A percentile compares a stretch with the other conserved stretches of the same genome.
These are phyloP conservation scores for Thelonectria blattea DNA, from an alignment of 2,329 filamentous ascomycete species.

Conservation along the genomic window DNA sequence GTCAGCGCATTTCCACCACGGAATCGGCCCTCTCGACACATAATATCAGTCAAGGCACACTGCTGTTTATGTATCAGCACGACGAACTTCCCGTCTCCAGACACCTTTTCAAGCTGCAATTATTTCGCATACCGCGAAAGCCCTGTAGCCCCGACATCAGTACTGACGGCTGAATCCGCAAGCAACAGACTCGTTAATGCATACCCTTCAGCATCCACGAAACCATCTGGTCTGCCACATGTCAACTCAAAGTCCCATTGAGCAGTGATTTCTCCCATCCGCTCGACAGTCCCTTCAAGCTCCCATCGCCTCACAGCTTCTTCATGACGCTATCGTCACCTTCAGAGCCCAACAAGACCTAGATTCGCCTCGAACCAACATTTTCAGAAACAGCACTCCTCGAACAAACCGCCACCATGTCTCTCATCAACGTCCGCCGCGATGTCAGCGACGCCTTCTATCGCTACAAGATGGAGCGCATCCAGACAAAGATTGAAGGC, in stretches of 20 bases:
- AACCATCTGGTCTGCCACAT: constrained; percentile 58
- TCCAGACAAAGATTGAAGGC: constrained; percentile 99
- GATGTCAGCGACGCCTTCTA: constrained; percentile 99
- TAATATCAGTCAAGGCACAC: constrained; percentile 44
- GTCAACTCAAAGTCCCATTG: constrained; percentile 59
- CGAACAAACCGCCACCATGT: constrained; percentile 73
- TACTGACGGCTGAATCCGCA: constrained; percentile 83
- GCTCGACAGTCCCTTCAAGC: constrained; percentile 48
- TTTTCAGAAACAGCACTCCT: constrained; percentile 24
- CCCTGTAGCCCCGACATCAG: constrained; percentile 87
- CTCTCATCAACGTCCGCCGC: constrained; percentile 97
- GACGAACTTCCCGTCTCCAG: constrained; percentile 87
- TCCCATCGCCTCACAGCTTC: constrained; percentile 42
- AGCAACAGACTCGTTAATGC: constrained; percentile 60
- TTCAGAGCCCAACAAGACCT: constrained; percentile 25
- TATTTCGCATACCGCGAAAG: constrained; percentile 95
- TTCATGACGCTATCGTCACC: constrained; percentile 49
- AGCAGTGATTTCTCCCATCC: constrained; percentile 58
- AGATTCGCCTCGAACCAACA: constrained; percentile 27
- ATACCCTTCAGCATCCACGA: constrained; percentile 57
- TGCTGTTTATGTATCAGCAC: constrained; percentile 98
- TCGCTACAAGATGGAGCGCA: constrained; percentile 99
- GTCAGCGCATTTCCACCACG: constrained; percentile 19
- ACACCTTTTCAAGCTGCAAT: constrained; percentile 96
- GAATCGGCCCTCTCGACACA: constrained; percentile 38